These are phyloP conservation scores for Dactylellina haptotyla DNA, from an alignment of 2,329 filamentous ascomycete species.

Conservation along the genomic window DNA sequence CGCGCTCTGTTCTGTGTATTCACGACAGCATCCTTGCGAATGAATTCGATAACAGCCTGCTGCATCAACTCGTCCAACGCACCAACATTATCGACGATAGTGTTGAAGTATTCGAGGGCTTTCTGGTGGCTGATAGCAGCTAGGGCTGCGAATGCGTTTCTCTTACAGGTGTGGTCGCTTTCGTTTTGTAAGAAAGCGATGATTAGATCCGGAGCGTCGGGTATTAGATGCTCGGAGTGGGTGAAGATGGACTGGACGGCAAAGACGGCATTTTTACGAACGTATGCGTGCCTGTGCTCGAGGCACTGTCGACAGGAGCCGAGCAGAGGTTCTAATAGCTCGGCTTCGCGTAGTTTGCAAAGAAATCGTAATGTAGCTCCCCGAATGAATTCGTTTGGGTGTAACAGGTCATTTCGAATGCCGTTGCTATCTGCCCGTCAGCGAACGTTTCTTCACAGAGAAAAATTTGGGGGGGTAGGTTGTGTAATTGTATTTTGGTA, in stretches of 20 bases:
- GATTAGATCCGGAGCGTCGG: slow-evolving; percentile 92
- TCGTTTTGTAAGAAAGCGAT: slow-evolving; percentile 88
- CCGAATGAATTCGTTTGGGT: slow-evolving; percentile 97
- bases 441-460: not conserved
- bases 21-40: slow-evolving; percentile 94
- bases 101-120: slow-evolving; percentile 85
- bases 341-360: slow-evolving; percentile 92
- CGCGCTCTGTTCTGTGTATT: slow-evolving; percentile 94
- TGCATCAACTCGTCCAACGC: slow-evolving; percentile 95
- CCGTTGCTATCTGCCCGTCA: slow-evolving; percentile 75
- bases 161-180: slow-evolving; percentile 94
- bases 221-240: slow-evolving; percentile 90
- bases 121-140: slow-evolving; percentile 92
- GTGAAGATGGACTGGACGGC: slow-evolving; percentile 91
- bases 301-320: slow-evolving; percentile 91
- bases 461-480: slow-evolving; percentile 56
- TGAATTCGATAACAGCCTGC: slow-evolving; percentile 94
- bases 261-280: slow-evolving; percentile 97
- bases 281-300: slow-evolving; percentile 95
- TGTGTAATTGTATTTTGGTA: slow-evolving; percentile 1
- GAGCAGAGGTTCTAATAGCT: slow-evolving; percentile 94
- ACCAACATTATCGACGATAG: slow-evolving; percentile 89
- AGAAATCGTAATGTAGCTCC: slow-evolving; percentile 98
- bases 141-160: slow-evolving; percentile 94
- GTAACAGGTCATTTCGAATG: slow-evolving; percentile 95